These are phyloP conservation scores for Microcyclospora tardicrescens DNA, from an alignment of 2,329 filamentous ascomycete genomes.

Conservation along the genomic window DNA sequence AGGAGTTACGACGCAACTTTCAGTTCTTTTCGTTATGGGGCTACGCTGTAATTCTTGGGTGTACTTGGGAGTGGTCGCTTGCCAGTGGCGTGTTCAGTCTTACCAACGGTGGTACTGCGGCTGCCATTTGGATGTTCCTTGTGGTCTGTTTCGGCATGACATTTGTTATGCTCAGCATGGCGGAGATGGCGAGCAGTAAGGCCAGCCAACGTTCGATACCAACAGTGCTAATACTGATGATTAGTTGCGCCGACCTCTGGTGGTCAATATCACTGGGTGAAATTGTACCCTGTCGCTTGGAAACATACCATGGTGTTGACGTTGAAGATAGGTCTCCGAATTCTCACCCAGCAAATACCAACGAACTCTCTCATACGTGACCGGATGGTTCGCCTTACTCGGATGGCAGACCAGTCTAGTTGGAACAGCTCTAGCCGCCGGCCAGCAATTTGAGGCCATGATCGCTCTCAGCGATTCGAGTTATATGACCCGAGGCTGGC, in stretches of 20 bases:
- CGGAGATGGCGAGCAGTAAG: neutral
- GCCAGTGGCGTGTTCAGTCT: neutral
- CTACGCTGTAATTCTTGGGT: conserved; percentile 3
- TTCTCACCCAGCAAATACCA: conserved; percentile 6
- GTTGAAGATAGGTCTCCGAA: conserved; percentile 3
- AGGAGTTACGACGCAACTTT: conserved; percentile 5
- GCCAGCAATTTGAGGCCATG: neutral
- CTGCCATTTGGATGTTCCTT: conserved; percentile 4
- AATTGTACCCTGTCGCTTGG: too few relatives aligned
- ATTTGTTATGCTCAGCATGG: conserved; percentile 1
- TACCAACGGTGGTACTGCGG: conserved; percentile 4
- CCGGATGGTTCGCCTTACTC: conserved; percentile 4
- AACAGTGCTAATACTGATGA: too few relatives aligned
- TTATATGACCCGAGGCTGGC: conserved; percentile 23
- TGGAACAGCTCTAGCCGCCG: neutral
- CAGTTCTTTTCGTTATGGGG: conserved; percentile 1
- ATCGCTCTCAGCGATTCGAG: neutral
- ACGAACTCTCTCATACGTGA: conserved; percentile 6
- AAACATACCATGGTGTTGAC: too few relatives aligned
- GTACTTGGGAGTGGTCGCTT: conserved; percentile 1
- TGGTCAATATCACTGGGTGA: too few relatives aligned
- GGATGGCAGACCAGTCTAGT: conserved; percentile 5
- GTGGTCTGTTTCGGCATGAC: conserved; percentile 1
- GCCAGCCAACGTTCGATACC: too few relatives aligned
- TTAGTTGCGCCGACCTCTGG: too few relatives aligned